Conservation (phyloP, 1,139 yeast species). For the Debaryomyces psychrophilus region DNA sequence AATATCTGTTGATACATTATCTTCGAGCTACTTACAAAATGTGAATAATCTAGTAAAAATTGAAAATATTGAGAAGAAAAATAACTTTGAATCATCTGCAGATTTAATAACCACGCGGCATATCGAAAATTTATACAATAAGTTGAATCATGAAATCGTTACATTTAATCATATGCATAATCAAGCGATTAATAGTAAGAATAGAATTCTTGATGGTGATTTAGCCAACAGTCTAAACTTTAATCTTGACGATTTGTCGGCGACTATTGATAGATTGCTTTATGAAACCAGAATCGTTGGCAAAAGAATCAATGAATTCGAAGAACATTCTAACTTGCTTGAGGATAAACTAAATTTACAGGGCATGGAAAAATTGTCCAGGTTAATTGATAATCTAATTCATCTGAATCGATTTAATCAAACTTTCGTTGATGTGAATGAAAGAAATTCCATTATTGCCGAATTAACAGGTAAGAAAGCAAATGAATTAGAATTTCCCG, state of each 20-base stretch:
- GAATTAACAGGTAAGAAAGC: conserved; percentile 29
- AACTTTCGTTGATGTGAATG: conserved; percentile 34
- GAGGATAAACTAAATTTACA: conserved; percentile 43
- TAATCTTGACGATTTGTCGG: conserved; percentile 64
- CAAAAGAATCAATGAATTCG: conserved; percentile 79
- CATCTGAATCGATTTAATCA: conserved; percentile 36
- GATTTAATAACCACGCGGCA: conserved; percentile 18
- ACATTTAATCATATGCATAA: conserved; percentile 34
- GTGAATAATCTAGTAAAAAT: conserved; percentile 26
- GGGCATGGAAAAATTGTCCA: conserved; percentile 29
- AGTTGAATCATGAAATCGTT: conserved; percentile 35
- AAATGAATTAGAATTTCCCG: conserved; percentile 20
- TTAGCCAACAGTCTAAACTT: conserved; percentile 40
- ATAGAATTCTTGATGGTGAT: conserved; percentile 36
- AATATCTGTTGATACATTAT: conserved; percentile 30
- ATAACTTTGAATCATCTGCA: conserved; percentile 13
- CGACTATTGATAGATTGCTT: conserved; percentile 72
- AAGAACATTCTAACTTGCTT: conserved; percentile 59
- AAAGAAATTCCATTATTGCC: conserved; percentile 31
- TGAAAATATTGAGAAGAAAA: conserved; percentile 22
- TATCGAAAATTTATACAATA: conserved; percentile 30
- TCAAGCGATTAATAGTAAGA: conserved; percentile 34
- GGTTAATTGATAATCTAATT: conserved; percentile 41
- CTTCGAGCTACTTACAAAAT: conserved; percentile 26
- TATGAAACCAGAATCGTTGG: conserved; percentile 78